Base-by-base conservation (phyloP, 768 basidiomycete genomes). In the Rhizopogon vesiculosus region DNA sequence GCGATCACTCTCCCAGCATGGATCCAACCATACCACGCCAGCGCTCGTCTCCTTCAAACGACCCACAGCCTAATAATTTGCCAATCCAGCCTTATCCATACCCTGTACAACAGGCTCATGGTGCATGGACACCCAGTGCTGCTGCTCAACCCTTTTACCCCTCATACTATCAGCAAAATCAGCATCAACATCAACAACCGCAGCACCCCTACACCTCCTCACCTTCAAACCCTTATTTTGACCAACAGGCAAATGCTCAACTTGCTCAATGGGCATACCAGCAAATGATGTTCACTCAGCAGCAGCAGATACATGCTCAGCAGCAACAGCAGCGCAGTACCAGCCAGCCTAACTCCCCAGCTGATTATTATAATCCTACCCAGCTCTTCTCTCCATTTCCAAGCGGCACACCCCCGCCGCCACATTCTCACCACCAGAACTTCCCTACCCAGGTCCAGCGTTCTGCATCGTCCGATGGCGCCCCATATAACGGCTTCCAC, bases 221-320 rank as follows among this genome's bases (percentile, higher is more conserved):
- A 45, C 67, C 72, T 15, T 85, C 81, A 62, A 69, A 75, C 60
- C 78, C 79, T n/a, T 90, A 82, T 68, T 90, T 85, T 64, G 88
- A 91, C 70, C 87, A 86, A 13, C 71, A 81, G 10, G 84, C 86
- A 60, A 87, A 87, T 51, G 87, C 87, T 60, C 82, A 90, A 54
- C 83, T 85, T 55, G 86, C 89, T 3, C 88, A 89, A 69, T 93
- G 91, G 90, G 88, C 90, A 39, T 93, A 93, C 73, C 90, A 91
- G 71, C 90, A 92, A 65, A 91, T 92, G 90, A 85, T 93, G 84
- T 87, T 83, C 74, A 85, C 81, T 64, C 84, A 85, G 45, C 81
- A 84, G 61, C 82, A 83, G 45, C 74, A 74, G 56, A 73, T 77
- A n/a, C 75, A 81, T 61, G 66, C 67, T 8, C 67, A 68, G 38